Base-by-base conservation (phyloP, 2,329 filamentous ascomycete genomes). In the Penicillium sp. region DNA sequence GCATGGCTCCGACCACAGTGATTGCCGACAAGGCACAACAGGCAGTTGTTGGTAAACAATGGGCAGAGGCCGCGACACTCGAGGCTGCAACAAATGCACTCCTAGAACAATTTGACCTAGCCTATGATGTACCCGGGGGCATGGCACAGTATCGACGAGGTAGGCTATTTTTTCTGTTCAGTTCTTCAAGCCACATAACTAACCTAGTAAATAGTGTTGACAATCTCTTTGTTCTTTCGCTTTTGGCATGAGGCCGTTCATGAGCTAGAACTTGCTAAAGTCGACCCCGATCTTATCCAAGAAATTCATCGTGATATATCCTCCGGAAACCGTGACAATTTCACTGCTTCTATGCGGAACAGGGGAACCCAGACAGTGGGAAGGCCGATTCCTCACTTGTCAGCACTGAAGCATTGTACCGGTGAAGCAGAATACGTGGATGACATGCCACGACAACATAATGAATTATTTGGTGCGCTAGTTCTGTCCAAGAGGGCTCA, bases 111-210 rank as follows among this genome's bases (percentile, higher is more conserved):
- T 40, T 40, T 17, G 36, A 40, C 8, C 7, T 40, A 4, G 17
- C 13, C 12, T 40, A 15, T 26, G 36, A 21, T 17, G 36, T 40
- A 10, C 36, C 36, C 17, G 36, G 36, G 15, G 36, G 36, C 1
- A 40, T 40, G 36, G 36, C 36, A 15, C 36, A 40, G 26, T 40
- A 40, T 26, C 36, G 36, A 40, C 36, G 36, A 26, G 36, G 36
- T 40, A 12, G 8, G 36, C 26, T n/a, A 7, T 10, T 21, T 20
- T 37, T 23, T 4, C n/a, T 6, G 3, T 23, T 13, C 7, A 4
- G n/a, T 15, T 4, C n/a, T 36, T 10, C 30, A 17, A 21, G 7
- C 5, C 6, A 23, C 13, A 13, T 21, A 26, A 17, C 36, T 40
- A 12, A 40, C 23, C 13, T 17, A 12, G 17, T 5, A 15, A 9